Evolutionary conservation across 306 rosid species (phyloP), one percentile per base, ranked within the genome.

Genomic region (Carpinus viminea): DNA sequence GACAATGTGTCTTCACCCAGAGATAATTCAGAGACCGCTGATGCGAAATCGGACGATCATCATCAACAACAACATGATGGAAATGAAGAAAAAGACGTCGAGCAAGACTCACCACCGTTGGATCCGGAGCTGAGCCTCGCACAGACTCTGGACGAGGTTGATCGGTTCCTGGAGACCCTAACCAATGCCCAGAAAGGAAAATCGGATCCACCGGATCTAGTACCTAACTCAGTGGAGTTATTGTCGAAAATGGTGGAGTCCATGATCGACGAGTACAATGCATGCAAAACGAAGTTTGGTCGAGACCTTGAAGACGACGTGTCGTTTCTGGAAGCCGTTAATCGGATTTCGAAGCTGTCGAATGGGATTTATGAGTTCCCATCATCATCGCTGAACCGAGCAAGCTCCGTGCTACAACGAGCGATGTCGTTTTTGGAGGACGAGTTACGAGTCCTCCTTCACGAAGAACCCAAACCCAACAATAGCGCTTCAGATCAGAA

Each of bases 391-490:
- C 80, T 81, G 13, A 88, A 90, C 55, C 76, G 83, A 66, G 81
- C 83, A 53, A 85, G 76, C 72, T 56, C 69, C 1, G 80, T 74
- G 69, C 69, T 86, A 0, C 96, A 93, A 51, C 83, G 77, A 77
- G 88, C 89, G 36, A 89, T 91, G 96, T 76, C 78, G 45, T 50
- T 89, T 2, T 70, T 93, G 50, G 96, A 88, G 15, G 90, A 85
- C 31, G 87, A 86, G 18, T 77, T 93, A 3, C 88, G 87, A 4
- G 20, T 41, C 46, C 88, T 89, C 56, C 76, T 91, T 0, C 26
- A 38, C 4, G 78, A 82, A 12, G 75, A 83, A 13, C 64, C 73
- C 3, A 85, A 79, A 70, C 2, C 78, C 18, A 41, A 2, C 46
- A 68, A 80, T 45, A 41, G 17, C 1, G 76, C 43, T 17, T 26